A percentile compares a stretch with the other conserved stretches of the same genome.
Evolutionary conservation across 176 grass and related monocot species (phyloP).

Genomic region (Avena insularis): DNA sequence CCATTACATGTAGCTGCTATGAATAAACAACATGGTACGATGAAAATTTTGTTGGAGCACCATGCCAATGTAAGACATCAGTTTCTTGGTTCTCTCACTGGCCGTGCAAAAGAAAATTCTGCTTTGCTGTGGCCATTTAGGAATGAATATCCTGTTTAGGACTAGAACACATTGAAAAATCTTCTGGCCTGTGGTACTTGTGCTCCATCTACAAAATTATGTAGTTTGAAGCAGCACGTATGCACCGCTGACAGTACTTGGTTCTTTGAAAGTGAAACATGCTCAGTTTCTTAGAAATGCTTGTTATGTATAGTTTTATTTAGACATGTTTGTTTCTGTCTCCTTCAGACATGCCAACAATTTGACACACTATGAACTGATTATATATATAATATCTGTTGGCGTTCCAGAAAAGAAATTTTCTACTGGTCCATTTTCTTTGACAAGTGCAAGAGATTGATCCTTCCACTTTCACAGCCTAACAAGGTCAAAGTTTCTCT

Average conservation of each 20-base stretch:
- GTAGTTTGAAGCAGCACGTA: neutral
- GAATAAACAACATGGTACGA: no score
- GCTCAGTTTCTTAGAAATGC: neutral
- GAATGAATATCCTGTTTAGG: neutral
- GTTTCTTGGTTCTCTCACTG: no score
- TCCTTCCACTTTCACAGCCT: conserved; percentile 12
- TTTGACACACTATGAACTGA: neutral
- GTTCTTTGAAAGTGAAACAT: neutral
- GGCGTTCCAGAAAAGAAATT: neutral
- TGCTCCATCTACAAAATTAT: neutral
- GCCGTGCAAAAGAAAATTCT: neutral
- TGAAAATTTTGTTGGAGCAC: no score
- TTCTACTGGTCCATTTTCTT: neutral
- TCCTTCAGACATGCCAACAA: neutral
- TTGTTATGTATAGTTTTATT: neutral
- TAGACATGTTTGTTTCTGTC: neutral
- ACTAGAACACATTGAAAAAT: neutral
- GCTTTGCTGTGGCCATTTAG: neutral
- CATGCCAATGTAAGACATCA: no score
- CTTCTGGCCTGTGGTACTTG: neutral
- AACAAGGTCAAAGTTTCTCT: neutral
- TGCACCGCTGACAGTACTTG: neutral
- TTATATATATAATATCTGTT: neutral
- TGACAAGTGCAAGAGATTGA: neutral
- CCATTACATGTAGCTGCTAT: no score